These are phyloP conservation scores for Solioccasus polychromus DNA, from an alignment of 768 basidiomycete genomes.

Conservation along the genomic window DNA sequence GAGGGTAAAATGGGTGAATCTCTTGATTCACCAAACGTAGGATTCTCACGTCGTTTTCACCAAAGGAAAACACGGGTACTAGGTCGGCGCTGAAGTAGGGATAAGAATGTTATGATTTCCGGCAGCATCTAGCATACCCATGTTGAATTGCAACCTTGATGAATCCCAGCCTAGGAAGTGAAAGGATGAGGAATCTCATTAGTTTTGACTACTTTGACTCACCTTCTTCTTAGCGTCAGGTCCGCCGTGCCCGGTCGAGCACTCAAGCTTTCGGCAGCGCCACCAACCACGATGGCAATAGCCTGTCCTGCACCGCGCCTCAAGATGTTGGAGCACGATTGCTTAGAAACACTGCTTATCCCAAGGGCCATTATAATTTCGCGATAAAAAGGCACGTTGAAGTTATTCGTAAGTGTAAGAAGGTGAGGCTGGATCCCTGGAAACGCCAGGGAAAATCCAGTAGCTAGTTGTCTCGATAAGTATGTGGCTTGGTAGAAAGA, in stretches of 20 bases:
- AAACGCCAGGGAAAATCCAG: slow-evolving; percentile 85
- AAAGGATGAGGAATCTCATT: background rate
- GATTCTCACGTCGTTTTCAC: slow-evolving; percentile 88
- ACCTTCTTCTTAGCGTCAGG: slow-evolving; percentile 74
- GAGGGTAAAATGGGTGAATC: background rate
- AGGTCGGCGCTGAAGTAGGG: slow-evolving; percentile 70
- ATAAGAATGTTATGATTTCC: background rate
- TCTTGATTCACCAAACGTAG: background rate
- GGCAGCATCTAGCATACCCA: slow-evolving; percentile 48
- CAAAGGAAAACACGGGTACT: slow-evolving; percentile 97
- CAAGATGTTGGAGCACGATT: slow-evolving; percentile 88
- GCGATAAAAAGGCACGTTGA: slow-evolving; percentile 89
- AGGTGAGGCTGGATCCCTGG: slow-evolving; percentile 94
- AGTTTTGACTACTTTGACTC: background rate
- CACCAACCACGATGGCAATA: slow-evolving; percentile 95
- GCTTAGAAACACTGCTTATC: slow-evolving; percentile 88
- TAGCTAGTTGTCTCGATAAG: slow-evolving; percentile 48
- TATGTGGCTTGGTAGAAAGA: background rate
- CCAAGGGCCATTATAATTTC: slow-evolving; percentile 87
- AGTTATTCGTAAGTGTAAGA: slow-evolving; percentile 87
- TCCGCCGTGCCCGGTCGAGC: slow-evolving; percentile 98
- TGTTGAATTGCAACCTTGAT: slow-evolving; percentile 92
- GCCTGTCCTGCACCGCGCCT: slow-evolving; percentile 56
- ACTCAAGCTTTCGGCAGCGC: slow-evolving; percentile 90
- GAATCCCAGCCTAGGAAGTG: slow-evolving; percentile 69